A percentile compares a stretch with the other conserved stretches of the same genome.
Evolutionary conservation across 805 yeast genomes (phyloP).

Genomic region (Kockiozyma suomiensis): DNA sequence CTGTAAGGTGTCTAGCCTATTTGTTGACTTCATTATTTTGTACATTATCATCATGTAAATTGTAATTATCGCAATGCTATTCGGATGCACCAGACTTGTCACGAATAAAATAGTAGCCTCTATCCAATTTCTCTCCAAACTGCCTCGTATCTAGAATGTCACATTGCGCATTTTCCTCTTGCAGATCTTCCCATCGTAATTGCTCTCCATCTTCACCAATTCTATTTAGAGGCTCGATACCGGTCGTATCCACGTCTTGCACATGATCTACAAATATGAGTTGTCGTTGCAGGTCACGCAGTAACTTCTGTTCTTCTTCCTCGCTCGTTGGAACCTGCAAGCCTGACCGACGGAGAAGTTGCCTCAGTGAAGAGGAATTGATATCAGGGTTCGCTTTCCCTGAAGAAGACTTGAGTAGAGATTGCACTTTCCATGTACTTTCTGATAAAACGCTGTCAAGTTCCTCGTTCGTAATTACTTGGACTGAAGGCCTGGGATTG

Average conservation of each 20-base stretch:
- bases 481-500: neutral
- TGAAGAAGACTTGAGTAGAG: conserved; percentile 6
- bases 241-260: conserved; percentile 41
- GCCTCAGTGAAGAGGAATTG: conserved; percentile 33
- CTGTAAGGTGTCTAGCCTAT: neutral
- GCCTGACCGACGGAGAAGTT: conserved; percentile 40
- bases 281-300: conserved; percentile 42
- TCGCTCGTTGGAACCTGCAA: conserved; percentile 33
- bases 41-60: neutral
- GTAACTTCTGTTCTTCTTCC: conserved; percentile 32
- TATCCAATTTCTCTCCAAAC: conserved; percentile 10
- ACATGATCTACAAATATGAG: conserved; percentile 46
- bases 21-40: neutral
- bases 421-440: conserved; percentile 21
- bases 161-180: conserved; percentile 21
- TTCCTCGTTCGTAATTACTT: conserved; percentile 12
- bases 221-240: conserved; percentile 41
- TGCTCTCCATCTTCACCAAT: conserved; percentile 22
- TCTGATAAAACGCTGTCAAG: conserved; percentile 11
- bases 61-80: neutral
- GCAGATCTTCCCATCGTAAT: conserved; percentile 27
- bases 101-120: conserved; percentile 24
- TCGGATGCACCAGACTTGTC: conserved; percentile 14
- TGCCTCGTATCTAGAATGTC: conserved; percentile 12
- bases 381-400: conserved; percentile 18